Base-by-base conservation (phyloP, 345 rosid species). In the Populus davidiana region DNA sequence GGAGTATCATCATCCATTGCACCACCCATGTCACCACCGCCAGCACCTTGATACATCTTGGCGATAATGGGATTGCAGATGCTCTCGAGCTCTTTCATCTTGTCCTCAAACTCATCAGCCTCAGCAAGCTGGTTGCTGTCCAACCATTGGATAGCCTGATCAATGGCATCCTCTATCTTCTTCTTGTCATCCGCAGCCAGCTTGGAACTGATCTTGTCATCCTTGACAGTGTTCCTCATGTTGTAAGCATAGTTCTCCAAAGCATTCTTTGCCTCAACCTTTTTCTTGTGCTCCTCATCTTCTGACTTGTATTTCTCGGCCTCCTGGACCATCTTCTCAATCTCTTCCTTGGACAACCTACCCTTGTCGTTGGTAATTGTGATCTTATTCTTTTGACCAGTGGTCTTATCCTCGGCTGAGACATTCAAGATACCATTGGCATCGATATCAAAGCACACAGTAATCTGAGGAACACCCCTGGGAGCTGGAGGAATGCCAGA, bases 401-500 rank as follows among this genome's bases (percentile, higher is more conserved):
- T 75, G 54, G 81, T 78, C 78, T 81, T 86, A 75, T 80, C 83
- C 67, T 86, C 83, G 0, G 86, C 88, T 0, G 84, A 78, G 8
- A 86, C 86, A 1, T 81, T 83, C 71, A 86, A 68, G 73, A 81
- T 86, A 29, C 86, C 83, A 1, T 83, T 76, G 0, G 86, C 88
- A 70, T 85, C 88, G 0, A 83, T 78, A 41, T 83, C 88, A 16
- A 83, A 85, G 82, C 86, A 78, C 49, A 83, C 83, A 0, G 78
- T 83, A 62, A 86, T 86, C 31, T 86, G 88, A 10, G 86, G 88
- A n/a, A 83, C 85, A 20, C 88, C 88, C 66, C 84, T 62, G 10
- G 86, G 85, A 3, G 88, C 88, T 2, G 88, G 88, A 8, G 86
- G 84, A 69, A 86, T 86, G 65, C 86, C 83, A 2, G 88, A 83